These are phyloP conservation scores for Cochlearia excelsa DNA, from an alignment of 345 rosid species.

Conservation along the genomic window DNA sequence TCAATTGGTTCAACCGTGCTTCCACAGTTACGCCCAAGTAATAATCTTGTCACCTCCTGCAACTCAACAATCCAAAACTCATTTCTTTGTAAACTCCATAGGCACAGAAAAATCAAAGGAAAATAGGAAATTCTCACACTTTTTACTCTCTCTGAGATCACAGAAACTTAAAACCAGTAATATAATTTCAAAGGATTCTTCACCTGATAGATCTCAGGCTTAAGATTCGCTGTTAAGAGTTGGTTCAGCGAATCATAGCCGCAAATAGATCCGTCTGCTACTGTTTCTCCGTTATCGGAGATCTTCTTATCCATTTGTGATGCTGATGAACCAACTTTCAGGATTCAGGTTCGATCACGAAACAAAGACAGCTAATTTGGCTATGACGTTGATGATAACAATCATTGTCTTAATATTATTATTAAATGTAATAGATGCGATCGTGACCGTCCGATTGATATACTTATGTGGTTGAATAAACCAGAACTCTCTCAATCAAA, in stretches of 20 bases:
- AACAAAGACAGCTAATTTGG: background rate
- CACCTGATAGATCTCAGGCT: constrained; percentile 78
- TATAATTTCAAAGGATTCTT: background rate
- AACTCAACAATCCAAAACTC: constrained; percentile 17
- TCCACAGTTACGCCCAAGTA: constrained; percentile 78
- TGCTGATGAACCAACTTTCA: no score
- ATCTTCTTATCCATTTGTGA: constrained; percentile 28
- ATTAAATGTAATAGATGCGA: no score
- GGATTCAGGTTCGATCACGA: constrained; percentile 2
- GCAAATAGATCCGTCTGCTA: constrained; percentile 57
- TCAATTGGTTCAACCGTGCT: constrained; percentile 44
- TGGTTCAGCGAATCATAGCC: constrained; percentile 77
- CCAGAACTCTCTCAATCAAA: background rate
- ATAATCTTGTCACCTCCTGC: constrained; percentile 83
- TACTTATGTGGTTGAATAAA: no score
- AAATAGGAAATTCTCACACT: no score
- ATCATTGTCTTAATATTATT: background rate
- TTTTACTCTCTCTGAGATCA: background rate
- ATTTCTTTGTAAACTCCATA: background rate
- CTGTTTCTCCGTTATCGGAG: constrained; percentile 35
- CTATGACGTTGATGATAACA: background rate
- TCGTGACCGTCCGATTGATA: no score
- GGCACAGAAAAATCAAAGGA: background rate
- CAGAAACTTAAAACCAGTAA: background rate
- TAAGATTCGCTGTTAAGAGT: constrained; percentile 69